phyloP scores from a whole-genome alignment of 352 stramenopile genomes.

The Hyaloperonospora arabidopsidis region DNA sequence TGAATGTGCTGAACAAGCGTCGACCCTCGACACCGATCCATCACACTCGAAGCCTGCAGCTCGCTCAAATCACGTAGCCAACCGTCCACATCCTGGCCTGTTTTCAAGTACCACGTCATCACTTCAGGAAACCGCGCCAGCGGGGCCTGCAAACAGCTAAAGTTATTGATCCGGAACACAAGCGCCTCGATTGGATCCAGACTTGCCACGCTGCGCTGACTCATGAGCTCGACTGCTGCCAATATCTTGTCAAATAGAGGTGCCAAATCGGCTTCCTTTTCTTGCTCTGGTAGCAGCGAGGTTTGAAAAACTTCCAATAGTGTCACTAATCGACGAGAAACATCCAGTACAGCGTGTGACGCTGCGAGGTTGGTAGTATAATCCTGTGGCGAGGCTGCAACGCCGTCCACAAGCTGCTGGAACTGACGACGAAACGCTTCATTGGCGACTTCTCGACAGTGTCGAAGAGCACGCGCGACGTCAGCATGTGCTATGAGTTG shows the following conservation, averaged over 20 bases:
- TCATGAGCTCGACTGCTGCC: conserved; percentile 46
- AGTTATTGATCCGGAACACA: conserved; percentile 66
- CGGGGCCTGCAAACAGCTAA: conserved; percentile 51
- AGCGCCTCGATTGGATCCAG: conserved; percentile 43
- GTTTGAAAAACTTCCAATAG: conserved; percentile 56
- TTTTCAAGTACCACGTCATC: conserved; percentile 27
- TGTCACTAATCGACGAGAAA: conserved; percentile 43
- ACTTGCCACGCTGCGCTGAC: conserved; percentile 30
- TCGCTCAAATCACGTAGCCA: conserved; percentile 41
- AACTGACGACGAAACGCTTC: conserved; percentile 50
- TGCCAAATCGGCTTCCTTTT: conserved; percentile 43
- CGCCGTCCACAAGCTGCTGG: conserved; percentile 35
- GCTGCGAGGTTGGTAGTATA: conserved; percentile 52
- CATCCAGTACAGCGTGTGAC: conserved; percentile 49
- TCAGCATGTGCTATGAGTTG: conserved; percentile 31
- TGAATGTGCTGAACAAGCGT: conserved; percentile 37
- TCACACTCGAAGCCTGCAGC: conserved; percentile 34
- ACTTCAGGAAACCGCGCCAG: conserved; percentile 42
- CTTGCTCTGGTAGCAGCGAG: conserved; percentile 43
- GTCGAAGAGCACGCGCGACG: conserved; percentile 29
- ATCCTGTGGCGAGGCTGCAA: conserved; percentile 43
- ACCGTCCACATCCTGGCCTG: conserved; percentile 29
- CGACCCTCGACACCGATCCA: conserved; percentile 39
- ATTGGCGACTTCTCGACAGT: conserved; percentile 38
- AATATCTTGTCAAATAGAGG: conserved; percentile 46